Evolutionary conservation across 441 rosid genomes (phyloP).

Genomic region (Aquilaria agallochum): DNA sequence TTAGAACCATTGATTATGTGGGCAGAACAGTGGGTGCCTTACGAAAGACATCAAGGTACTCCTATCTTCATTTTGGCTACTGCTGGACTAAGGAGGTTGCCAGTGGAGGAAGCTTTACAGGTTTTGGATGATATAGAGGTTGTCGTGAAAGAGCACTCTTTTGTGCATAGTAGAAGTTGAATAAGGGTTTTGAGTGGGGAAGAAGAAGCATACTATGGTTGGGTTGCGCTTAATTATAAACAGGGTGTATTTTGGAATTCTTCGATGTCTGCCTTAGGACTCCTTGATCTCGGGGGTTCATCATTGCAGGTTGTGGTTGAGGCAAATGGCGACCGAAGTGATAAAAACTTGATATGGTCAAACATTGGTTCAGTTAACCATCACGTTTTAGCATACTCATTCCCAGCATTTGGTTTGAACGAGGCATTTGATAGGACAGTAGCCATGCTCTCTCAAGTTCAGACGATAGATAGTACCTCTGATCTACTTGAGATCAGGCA

Average conservation of each 20-base stretch:
- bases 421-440: constrained; percentile 61
- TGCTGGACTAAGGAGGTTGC: constrained; percentile 54
- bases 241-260: constrained; percentile 42
- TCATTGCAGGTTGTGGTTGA: constrained; percentile 54
- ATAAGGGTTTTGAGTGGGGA: constrained; percentile 52
- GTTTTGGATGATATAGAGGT: constrained; percentile 42
- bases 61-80: constrained; percentile 58
- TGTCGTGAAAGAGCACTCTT: constrained; percentile 34
- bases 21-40: constrained; percentile 44
- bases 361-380: constrained; percentile 30
- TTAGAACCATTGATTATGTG: constrained; percentile 41
- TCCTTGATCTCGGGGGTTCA: constrained; percentile 68
- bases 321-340: constrained; percentile 23
- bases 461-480: constrained; percentile 13
- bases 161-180: constrained; percentile 35
- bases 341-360: constrained; percentile 29
- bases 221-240: constrained; percentile 58
- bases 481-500: constrained; percentile 30
- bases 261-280: constrained; percentile 36
- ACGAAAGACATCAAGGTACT: constrained; percentile 37
- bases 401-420: constrained; percentile 48
- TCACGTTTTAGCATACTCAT: constrained; percentile 38
- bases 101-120: constrained; percentile 26
- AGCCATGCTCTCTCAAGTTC: constrained; percentile 28
- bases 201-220: constrained; percentile 65